These are phyloP conservation scores for Monosporozyma solicola DNA, from an alignment of 805 yeast genomes.

Conservation along the genomic window DNA sequence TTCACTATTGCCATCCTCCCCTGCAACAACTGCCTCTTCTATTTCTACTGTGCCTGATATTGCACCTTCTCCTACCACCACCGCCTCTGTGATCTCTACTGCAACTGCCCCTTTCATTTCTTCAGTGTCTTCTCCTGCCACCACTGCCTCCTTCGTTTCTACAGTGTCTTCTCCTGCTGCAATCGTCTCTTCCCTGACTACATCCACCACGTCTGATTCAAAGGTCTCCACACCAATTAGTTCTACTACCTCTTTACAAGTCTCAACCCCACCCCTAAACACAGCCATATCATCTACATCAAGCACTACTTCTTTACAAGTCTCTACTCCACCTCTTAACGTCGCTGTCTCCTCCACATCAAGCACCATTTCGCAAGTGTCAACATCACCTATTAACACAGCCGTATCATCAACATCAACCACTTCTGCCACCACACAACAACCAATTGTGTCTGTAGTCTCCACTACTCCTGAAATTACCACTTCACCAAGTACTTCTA, in stretches of 20 bases:
- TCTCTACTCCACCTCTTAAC: too few species aligned
- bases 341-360: too few species aligned
- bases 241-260: background rate
- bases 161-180: too few species aligned
- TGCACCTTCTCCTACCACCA: background rate
- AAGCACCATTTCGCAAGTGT: too few species aligned
- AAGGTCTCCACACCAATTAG: background rate
- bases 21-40: background rate
- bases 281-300: too few species aligned
- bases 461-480: background rate
- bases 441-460: background rate
- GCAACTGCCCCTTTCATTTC: too few species aligned
- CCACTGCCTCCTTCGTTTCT: background rate
- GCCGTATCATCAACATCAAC: too few species aligned
- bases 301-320: too few species aligned
- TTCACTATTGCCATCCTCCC: background rate
- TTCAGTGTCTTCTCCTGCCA: background rate
- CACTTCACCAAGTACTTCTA: background rate
- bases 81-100: background rate
- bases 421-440: too few species aligned
- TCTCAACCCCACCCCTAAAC: too few species aligned
- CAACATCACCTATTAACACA: too few species aligned
- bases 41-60: background rate
- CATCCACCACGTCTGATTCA: background rate
- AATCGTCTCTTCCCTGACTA: background rate